Evolutionary conservation across 176 grass and related monocot species (phyloP), one percentile per base, ranked within the genome.

Genomic region (Carex parvula): DNA sequence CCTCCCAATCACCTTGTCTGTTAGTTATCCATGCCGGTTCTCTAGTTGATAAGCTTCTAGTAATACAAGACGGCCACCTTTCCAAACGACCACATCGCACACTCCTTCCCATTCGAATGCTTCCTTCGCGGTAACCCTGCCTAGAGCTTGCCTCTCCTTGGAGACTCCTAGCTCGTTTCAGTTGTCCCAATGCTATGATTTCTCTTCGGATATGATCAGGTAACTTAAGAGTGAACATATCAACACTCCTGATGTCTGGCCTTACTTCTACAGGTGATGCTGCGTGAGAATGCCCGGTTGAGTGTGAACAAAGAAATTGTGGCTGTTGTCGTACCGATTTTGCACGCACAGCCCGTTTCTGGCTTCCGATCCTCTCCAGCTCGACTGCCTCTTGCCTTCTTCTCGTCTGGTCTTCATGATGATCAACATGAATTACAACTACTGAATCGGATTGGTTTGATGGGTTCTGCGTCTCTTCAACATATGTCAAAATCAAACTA

Each of bases 151-250:
- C 79, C 20, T 89, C 88, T 20, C 79, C 84, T 8, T 30, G 61
- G 59, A 85, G 79, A 58, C 88, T 89, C 35, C 58, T 24, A 4
- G 86, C 70, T 2, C 86, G 86, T 41, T 88, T 67, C 14, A 88
- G 22, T 77, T 79, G 81, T 74, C 84, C 60, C n/a, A 64, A 73
- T 24, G 91, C 63, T 4, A 94, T 64, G 77, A 97, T 90, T 58
- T 81, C 90, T 84, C 46, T 84, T 41, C 67, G 86, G 63, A 97
- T 86, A 87, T 89, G 89, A 41, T 97, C 86, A 26, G 94, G 94
- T 18, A 97, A 87, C 3, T 88, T 90, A 52, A 97, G 94, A 61
- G 94, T 94, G 89, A 90, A 97, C 74, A 85, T 88, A 58, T 97
- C 90, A 9, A 89, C 48, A 83, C 88, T 71, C 37, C 74, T 87